phyloP scores from a whole-genome alignment of 2,329 filamentous ascomycete genomes.

The Pseudogymnoascus destructans region DNA sequence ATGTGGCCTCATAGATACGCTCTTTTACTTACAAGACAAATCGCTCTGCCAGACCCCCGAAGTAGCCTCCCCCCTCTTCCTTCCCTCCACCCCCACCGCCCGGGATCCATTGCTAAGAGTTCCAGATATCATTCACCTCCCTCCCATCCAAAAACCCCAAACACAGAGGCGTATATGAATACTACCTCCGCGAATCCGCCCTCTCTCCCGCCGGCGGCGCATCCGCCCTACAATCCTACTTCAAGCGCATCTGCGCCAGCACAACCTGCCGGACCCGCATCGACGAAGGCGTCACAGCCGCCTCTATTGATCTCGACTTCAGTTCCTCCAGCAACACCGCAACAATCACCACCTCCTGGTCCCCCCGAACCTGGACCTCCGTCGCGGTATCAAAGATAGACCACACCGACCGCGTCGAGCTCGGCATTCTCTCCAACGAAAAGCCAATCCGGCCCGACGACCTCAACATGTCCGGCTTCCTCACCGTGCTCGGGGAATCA shows the following conservation, averaged over 20 bases:
- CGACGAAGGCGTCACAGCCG: background rate
- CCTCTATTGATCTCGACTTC: constrained; percentile 63
- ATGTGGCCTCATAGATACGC: constrained; percentile 43
- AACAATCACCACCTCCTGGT: constrained; percentile 53
- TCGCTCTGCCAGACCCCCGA: constrained; percentile 41
- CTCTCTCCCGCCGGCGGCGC: background rate
- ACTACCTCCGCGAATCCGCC: background rate
- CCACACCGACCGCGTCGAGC: constrained; percentile 50
- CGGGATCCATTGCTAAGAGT: constrained; percentile 12
- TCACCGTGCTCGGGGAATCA: constrained; percentile 67
- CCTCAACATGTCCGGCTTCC: constrained; percentile 61
- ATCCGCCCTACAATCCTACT: background rate
- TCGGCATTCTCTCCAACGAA: constrained; percentile 64
- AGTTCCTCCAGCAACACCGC: constrained; percentile 54
- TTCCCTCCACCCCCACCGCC: background rate
- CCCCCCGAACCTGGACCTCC: constrained; percentile 25
- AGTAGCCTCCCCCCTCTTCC: constrained; percentile 26
- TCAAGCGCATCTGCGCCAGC: background rate
- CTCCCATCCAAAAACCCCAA: constrained; percentile 37
- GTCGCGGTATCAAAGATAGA: constrained; percentile 19
- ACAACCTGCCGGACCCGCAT: background rate
- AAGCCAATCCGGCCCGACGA: constrained; percentile 55
- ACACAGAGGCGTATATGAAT: background rate
- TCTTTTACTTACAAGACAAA: constrained; percentile 36
- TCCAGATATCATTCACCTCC: constrained; percentile 46